Base-by-base conservation (phyloP, 2,329 filamentous ascomycete species). In the Xylariaceae sp. region DNA sequence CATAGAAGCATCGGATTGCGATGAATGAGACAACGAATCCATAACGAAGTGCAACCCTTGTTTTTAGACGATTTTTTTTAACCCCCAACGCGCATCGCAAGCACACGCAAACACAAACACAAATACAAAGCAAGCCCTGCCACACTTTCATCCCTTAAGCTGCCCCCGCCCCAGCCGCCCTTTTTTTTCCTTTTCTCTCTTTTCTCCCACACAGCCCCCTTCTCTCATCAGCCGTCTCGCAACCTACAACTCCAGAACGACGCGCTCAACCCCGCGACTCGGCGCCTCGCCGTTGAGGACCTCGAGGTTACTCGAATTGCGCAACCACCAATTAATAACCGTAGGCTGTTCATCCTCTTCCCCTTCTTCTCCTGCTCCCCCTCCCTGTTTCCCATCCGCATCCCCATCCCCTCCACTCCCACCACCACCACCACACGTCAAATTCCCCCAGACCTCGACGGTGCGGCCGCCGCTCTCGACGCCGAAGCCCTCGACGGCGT, bases 391-490 rank as follows among this genome's bases (percentile, higher is more conserved):
- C 23, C 23, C 23, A 4, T 9, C 23, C n/a, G n/a, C n/a, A n/a
- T 9, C 23, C 23, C 23, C 23, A 26, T 26, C 9, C 4, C 23
- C 23, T 9, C 23, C 23, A 26, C 23, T 9, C 23, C 23, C 23
- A 4, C 23, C 23, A 26, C 23, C 32, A 10, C 6, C 32, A 3
- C 20, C 44, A 16, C 44, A 47, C 26, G 44, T 47, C 23, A 26
- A 7, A n/a, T 47, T 47, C 23, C 44, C 44, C 44, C 44, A 47
- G n/a, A 20, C n/a, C 44, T 47, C 44, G 14, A 47, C 44, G 6
- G 29, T 26, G n/a, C 12, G 5, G 5, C 16, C 44, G 23, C 44
- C 44, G 23, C 16, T 32, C 21, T 26, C 21, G 16, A 37, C 10
- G 20, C 21, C 44, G 26, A 47, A 47, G 10, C n/a, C 20, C 21